Evolutionary conservation across 352 stramenopile species (phyloP), one percentile per base, ranked within the genome.

Genomic region (Globisporangium uncinulatum): DNA sequence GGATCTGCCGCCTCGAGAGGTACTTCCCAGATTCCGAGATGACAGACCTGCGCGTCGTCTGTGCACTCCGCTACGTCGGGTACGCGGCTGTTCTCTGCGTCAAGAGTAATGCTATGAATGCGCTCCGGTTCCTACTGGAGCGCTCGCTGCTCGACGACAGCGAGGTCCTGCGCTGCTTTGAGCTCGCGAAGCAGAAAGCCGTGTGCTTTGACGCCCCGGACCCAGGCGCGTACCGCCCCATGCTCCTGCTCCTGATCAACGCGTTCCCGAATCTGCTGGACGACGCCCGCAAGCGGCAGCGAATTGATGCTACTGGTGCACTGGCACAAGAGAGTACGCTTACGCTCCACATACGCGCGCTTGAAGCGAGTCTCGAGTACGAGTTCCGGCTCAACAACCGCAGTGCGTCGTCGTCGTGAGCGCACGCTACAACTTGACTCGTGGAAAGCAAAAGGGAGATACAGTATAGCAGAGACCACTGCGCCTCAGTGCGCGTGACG

Each of bases 281-380:
- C 21, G 42, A 55, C 15, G 34, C 5, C 62, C 21, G 51, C 70
- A 15, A 20, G 67, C 32, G 13, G 17, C 31, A 37, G 19, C 8
- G 13, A 24, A 51, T 4, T 4, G 6, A 4, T 21, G 13, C 57
- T 29, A 55, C 21, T 47, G 61, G 54, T 46, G 10, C 20, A 52
- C 17, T 24, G 42, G 8, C n/a, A 43, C 51, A 9, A 14, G 31
- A 9, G 56, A 53, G 1, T 20, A 55, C 13, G 63, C 59, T 29
- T 20, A 55, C 13, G 14, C 42, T 21, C 14, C 46, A 51, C 54
- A 63, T 81, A 42, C 57, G 72, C 9, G 69, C 74, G 4, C 63
- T 87, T 1, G 63, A 79, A 29, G 64, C 64, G 1, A 86, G 70
- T 51, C 59, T 89, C 31, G 32, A 81, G 24, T 87, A 86, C 57